Base-by-base conservation (phyloP, 768 basidiomycete genomes). In the Coprinopsis sp. region DNA sequence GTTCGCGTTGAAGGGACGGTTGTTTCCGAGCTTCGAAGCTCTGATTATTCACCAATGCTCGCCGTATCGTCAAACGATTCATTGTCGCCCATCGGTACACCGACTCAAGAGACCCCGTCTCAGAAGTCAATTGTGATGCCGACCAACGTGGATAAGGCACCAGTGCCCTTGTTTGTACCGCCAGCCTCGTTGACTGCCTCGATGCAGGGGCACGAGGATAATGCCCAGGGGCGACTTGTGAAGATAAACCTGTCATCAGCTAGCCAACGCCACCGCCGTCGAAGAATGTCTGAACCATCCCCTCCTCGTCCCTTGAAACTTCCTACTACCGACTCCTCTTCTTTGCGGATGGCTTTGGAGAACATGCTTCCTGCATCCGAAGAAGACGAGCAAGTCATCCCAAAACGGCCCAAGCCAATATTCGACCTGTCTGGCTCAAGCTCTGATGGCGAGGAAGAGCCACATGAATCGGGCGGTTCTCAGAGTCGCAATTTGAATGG, bases 91-190 rank as follows among this genome's bases (percentile, higher is more conserved):
- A 77, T 72, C 39, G 79, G 79, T 79, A 76, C 72, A 33, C 73
- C 79, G 12, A 78, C 74, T 8, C 79, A 78, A 22, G 78, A 79
- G 22, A 80, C 79, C 10, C 78, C 80, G 29, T 77, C 77, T 18
- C 64, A 70, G 42, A 70, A 67, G 54, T 55, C 62, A 50, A 67
- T 44, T 67, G 67, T 2, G 60, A 66, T 41, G 64, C 66, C 41
- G 61, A 60, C 25, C 30, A 16, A 11, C 33, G n/a, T 27, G 24
- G 23, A 49, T 14, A 45, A 55, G 63, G 46, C 62, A 62, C 47
- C 62, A 55, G 37, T 60, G 61, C 33, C 61, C 63, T 52, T 64
- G 23, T 34, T 74, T 34, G 55, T 71, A 7, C 64, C 68, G 37
- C 78, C 77, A 23, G 63, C 72, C 51, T 75, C 75, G 47, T 77